Evolutionary conservation across 148 eudicot genomes (phyloP), one percentile per base, ranked within the genome.

Genomic region (Beta vulgaris): DNA sequence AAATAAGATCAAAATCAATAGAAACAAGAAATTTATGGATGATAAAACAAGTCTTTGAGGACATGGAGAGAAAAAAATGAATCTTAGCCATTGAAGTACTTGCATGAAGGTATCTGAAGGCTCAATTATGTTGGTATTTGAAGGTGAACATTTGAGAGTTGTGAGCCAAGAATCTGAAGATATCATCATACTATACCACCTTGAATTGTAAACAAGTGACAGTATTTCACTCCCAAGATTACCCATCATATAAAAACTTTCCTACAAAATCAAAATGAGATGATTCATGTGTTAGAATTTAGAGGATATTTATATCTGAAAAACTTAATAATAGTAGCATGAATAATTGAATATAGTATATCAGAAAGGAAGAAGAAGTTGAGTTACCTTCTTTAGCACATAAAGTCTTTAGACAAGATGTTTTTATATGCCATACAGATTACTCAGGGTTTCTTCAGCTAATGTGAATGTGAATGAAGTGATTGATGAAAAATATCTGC

Each of bases 31-130:
- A 76, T 85, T 72, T 61, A 88, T 73, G 81, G 86, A 68, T 42
- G 87, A 82, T 62, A 84, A 78, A 3, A 88, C 32, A n/a, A 80
- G 48, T 31, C 91, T 85, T 65, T 85, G 91, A 29, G 91, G 84
- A 66, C 91, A 88, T 36, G 88, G 88, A 32, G 88, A 82, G 26
- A 88, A 72, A 46, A 85, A 84, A 48, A 86, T 84, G 83, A 85
- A 88, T 70, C 73, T 57, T 37, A 84, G 15, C 91, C 88, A 87
- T 60, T 82, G 85, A 43, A 82, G 51, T 5, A 73, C 74, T 29
- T 64, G 62, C 58, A 80, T 79, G 73, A 71, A 65, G 0, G 68
- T 23, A 70, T 80, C 76, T 28, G 74, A 74, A 19, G 67, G 66
- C 3, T 82, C 76, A 25, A 80, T 49, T 29, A 78, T 69, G 54